Base-by-base conservation (phyloP, 2,329 filamentous ascomycete species). In the Aspergillus novofumigatus region DNA sequence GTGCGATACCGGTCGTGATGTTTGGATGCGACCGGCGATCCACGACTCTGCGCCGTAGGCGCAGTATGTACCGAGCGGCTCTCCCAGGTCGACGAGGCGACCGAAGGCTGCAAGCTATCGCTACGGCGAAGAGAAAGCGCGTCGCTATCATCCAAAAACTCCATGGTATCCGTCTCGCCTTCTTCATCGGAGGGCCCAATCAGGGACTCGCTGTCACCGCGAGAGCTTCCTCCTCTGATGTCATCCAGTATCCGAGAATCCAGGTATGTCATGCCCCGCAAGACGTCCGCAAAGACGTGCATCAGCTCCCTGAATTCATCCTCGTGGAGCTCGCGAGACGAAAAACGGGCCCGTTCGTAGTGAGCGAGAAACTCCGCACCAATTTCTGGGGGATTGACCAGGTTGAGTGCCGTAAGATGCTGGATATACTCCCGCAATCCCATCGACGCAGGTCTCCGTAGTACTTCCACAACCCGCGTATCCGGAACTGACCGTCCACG, bases 341-440 rank as follows among this genome's bases (percentile, higher is more conserved):
- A 92, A 76, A 96, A 99, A 44, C 93, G 87, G 2, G 92, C 91
- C 56, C 84, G 80, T 75, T 97, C 94, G 75, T 97, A 99, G 21
- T 84, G 77, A 1, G 81, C 74, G 21, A 97, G 76, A 69, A 97
- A 99, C 1, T 77, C 73, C 3, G 78, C 68, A 17, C 78, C 77
- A 23, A 83, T 65, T n/a, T 75, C 70, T 8, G 72, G 68, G 72
- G 85, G 70, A 62, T 80, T 63, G 71, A 86, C 78, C 57, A 96
- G 83, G 3, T 84, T 85, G 25, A 96, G 75, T 3, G 80, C 79
- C 4, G 84, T 81, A 4, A 97, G 84, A 59, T 90, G 86, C 1
- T 79, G 77, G 3, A 97, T 76, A 69, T 97, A 97, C 59, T 90
- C 86, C 51, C 92, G 85, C 60, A 97, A 77, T 4, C 86, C 86